Conservation (phyloP, 2,329 filamentous ascomycete genomes). For the Blastomyces parvus region DNA sequence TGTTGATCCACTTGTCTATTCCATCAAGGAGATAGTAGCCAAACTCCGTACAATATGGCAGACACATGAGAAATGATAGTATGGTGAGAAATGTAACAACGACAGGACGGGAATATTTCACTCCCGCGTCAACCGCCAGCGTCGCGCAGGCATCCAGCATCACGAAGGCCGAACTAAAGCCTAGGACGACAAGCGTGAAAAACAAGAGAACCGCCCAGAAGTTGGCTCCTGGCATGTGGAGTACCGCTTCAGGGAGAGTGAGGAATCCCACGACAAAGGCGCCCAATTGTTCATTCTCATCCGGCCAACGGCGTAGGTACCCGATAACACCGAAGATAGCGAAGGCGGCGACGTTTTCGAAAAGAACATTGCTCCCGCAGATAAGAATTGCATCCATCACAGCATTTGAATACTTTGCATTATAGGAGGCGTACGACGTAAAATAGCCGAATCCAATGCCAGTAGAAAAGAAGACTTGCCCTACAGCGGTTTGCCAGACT, state of each 20-base stretch:
- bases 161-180: constrained; percentile 50
- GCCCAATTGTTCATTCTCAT: constrained; percentile 36
- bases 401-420: constrained; percentile 47
- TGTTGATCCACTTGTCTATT: constrained; percentile 49
- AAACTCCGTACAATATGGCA: constrained; percentile 50
- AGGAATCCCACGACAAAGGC: constrained; percentile 50
- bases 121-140: constrained; percentile 44
- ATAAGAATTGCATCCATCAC: constrained; percentile 51
- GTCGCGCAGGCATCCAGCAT: constrained; percentile 51
- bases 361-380: constrained; percentile 46
- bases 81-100: constrained; percentile 44
- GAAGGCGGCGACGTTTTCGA: constrained; percentile 46
- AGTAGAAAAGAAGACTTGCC: constrained; percentile 52
- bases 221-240: constrained; percentile 49
- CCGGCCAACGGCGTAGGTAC: constrained; percentile 35
- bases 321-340: constrained; percentile 50
- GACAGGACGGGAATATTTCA: constrained; percentile 38
- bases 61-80: constrained; percentile 45
- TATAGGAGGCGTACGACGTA: constrained; percentile 51
- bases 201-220: constrained; percentile 52
- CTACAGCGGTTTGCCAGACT: constrained; percentile 52
- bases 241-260: constrained; percentile 48
- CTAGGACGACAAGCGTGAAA: constrained; percentile 50
- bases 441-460: constrained; percentile 52
- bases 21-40: constrained; percentile 48